Base-by-base conservation (phyloP, 1,284 basidiomycete genomes). In the Malassezia sp. region DNA sequence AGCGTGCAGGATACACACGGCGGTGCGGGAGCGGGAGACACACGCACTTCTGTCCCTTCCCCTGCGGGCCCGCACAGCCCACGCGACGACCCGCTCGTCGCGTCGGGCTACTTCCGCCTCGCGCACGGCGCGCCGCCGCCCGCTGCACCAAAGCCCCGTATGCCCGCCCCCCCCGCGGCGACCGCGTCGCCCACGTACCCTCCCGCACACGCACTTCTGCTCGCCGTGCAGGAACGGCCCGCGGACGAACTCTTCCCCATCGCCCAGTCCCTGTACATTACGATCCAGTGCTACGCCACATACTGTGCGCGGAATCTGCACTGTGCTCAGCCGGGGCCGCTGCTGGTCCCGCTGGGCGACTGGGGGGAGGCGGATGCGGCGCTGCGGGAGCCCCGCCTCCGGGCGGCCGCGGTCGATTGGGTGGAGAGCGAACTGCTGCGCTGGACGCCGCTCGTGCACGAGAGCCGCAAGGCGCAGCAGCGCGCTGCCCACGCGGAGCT, bases 401-500 rank as follows among this genome's bases (percentile, higher is more conserved):
- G 37, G 5, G 8, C 17, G 15, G 33, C n/a, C 1, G 24, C 40
- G 9, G 45, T 45, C n/a, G 14, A 10, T 2, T 20, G 45, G 14
- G 20, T 40, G 7, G 42, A 53, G 35, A n/a, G 17, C 4, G 24
- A 41, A 10, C 38, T 45, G 21, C 39, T 49, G 47, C 42, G 42
- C 5, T 48, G 46, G 42, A 39, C 30, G 24, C 38, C 40, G 10
- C 32, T n/a, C n/a, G n/a, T 47, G 30, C 26, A 27, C 11, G 15
- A 30, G 8, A 38, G 7, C 10, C 20, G 23, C 24, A 21, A 15
- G 33, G 26, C 27, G 3, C 18, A 21, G 28, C 22, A 31, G 18
- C 39, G 7, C 15, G 21, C 36, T n/a, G 18, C 20, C 14, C 29
- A 12, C 20, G 24, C 11, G n/a, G 29, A 17, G 12, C 4, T 23